These are phyloP conservation scores for Diplodia seriata DNA, from an alignment of 2,329 filamentous ascomycete species.

Conservation along the genomic window DNA sequence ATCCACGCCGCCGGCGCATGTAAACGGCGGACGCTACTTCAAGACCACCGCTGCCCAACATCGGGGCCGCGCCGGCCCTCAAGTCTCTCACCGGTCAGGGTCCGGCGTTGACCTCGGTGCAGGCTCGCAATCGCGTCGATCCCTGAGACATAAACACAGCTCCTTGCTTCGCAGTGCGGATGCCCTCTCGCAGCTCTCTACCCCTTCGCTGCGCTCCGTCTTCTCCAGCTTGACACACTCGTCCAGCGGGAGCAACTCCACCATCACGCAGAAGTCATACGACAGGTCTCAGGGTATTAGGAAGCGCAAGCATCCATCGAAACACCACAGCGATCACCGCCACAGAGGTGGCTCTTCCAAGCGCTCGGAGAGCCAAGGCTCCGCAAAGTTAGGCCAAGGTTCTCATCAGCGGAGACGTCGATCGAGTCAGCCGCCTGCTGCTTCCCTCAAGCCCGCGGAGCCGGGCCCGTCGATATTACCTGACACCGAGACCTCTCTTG, in stretches of 20 bases:
- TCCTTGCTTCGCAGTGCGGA: constrained; percentile 45
- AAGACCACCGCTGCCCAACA: constrained; percentile 19
- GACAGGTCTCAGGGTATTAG: constrained; percentile 36
- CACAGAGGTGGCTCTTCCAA: constrained; percentile 23
- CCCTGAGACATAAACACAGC: constrained; percentile 40
- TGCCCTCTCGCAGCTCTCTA: constrained; percentile 43
- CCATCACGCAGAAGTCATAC: constrained; percentile 54
- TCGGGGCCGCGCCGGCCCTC: constrained; percentile 18
- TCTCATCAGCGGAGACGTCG: constrained; percentile 17
- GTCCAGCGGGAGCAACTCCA: constrained; percentile 56
- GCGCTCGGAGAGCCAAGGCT: constrained; percentile 29
- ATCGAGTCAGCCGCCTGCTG: constrained; percentile 26
- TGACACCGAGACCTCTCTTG: constrained; percentile 1
- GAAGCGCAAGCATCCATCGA: constrained; percentile 37
- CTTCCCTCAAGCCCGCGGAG: constrained; percentile 35
- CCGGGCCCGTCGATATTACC: constrained; percentile 31
- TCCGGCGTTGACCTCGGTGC: constrained; percentile 20
- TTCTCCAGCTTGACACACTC: constrained; percentile 51
- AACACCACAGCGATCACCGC: constrained; percentile 37
- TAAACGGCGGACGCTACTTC: constrained; percentile 18
- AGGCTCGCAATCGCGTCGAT: not conserved
- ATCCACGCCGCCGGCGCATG: constrained; percentile 15
- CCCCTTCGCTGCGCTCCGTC: constrained; percentile 53
- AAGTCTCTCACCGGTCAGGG: constrained; percentile 15
- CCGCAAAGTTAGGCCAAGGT: constrained; percentile 28